Percentiles rank a stretch among this genome's conserved stretches.
These are phyloP conservation scores for Lactarius akahatsu DNA, from an alignment of 768 basidiomycete species.

Conservation along the genomic window DNA sequence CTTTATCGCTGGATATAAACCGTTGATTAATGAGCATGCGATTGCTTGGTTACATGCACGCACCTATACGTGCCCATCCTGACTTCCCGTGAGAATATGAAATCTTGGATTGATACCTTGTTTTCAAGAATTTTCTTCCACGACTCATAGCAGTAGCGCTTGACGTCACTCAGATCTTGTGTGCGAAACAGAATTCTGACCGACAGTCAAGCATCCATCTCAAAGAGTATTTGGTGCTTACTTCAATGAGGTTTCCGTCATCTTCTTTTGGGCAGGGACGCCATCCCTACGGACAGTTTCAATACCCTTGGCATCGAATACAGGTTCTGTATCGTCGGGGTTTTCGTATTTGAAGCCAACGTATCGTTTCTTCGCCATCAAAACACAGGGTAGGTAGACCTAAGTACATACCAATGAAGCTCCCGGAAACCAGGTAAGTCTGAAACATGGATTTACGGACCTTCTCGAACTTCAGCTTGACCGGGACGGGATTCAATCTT, in stretches of 20 bases:
- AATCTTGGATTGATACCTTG: conserved; percentile 83
- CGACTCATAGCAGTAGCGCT: conserved; percentile 79
- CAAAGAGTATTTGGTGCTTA: conserved; percentile 36
- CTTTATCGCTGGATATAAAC: conserved; percentile 60
- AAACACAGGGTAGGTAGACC: conserved; percentile 92
- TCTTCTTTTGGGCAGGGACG: conserved; percentile 86
- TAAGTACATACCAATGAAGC: conserved; percentile 36
- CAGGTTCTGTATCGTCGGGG: conserved; percentile 72
- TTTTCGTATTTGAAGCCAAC: conserved; percentile 95
- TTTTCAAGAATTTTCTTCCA: conserved; percentile 86
- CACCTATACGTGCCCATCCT: conserved; percentile 92
- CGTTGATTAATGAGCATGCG: neutral
- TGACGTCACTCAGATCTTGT: conserved; percentile 86
- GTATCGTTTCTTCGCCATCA: conserved; percentile 98
- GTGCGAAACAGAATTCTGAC: conserved; percentile 84
- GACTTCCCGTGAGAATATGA: conserved; percentile 93
- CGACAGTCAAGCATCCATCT: conserved; percentile 15
- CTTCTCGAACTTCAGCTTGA: conserved; percentile 99
- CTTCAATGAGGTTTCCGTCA: conserved; percentile 90
- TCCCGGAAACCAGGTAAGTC: neutral
- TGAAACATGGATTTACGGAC: conserved; percentile 39
- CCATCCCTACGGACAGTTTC: conserved; percentile 95
- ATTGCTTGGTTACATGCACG: conserved; percentile 18
- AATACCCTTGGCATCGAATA: conserved; percentile 96
- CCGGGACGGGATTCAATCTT: conserved; percentile 78